Evolutionary conservation across 2,329 filamentous ascomycete species (phyloP), one percentile per base, ranked within the genome.

Genomic region (Trichoderma aggressivum): DNA sequence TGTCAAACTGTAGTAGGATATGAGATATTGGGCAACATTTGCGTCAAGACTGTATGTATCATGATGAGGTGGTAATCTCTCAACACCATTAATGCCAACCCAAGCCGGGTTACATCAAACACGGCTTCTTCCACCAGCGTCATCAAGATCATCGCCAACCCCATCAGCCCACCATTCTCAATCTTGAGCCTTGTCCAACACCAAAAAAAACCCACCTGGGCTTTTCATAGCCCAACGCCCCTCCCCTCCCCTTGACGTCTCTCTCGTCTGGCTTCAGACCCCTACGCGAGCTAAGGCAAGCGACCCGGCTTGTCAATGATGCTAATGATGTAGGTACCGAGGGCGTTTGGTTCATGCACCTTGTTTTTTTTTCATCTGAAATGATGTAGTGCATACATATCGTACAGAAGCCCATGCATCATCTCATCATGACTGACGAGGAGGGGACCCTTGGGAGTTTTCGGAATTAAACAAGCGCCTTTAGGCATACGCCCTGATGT

Each of bases 241-340:
- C 56, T 34, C 43, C 58, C 66, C 56, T 34, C 56, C 56, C 66
- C 21, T 50, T 36, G 26, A 50, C 36, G n/a, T 34, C 28, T 34
- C 6, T 47, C 53, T 43, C 34, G 24, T 69, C 26, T 34, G 36
- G 16, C 16, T 53, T 21, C 28, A 21, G 21, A 53, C 56, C 65
- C 65, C 56, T 69, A 61, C 65, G 11, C 28, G n/a, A 61, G 65
- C 65, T 69, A 69, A 69, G 36, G 65, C 56, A 69, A 26, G 65
- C 26, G 47, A 36, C 56, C 65, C 56, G 56, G 59, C n/a, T 18
- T 53, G 47, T 21, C 47, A 53, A 53, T 53, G 47, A 53, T 61
- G 56, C 65, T 34, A 58, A 36, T n/a, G 43, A 65, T 18, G 43
- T 59, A 34, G 26, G 39, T 26, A 60, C 32, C 50, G 63, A 50